Conservation (phyloP, 2,329 filamentous ascomycete genomes). For the Botryotinia calthae region DNA sequence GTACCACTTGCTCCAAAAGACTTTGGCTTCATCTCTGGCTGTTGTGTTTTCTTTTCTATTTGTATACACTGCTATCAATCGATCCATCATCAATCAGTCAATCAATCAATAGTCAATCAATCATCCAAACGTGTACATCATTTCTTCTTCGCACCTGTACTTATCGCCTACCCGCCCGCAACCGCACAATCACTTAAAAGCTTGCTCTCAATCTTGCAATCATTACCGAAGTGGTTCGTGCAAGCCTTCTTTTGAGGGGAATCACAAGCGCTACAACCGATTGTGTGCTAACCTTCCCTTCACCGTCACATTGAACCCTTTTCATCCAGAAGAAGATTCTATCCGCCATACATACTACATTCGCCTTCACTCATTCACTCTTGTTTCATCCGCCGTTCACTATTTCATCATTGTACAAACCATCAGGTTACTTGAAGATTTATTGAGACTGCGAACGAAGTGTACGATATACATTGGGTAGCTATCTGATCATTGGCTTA, state of each 20-base stretch:
- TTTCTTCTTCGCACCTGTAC: not conserved
- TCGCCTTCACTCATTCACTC: slow-evolving; percentile 33
- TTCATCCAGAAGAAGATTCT: slow-evolving; percentile 2
- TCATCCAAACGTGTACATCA: not conserved
- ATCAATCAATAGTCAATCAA: not conserved
- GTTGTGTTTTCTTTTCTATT: not conserved
- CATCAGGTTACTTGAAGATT: not conserved
- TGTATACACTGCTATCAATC: not conserved
- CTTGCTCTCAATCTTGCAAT: not conserved
- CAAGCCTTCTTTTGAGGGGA: slow-evolving; percentile 1
- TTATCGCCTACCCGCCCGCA: slow-evolving; percentile 8
- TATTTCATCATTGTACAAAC: slow-evolving; percentile 2
- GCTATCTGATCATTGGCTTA: slow-evolving; percentile 14
- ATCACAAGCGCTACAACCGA: slow-evolving; percentile 29
- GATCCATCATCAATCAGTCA: not conserved
- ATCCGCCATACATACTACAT: slow-evolving; percentile 21
- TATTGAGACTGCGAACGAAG: not conserved
- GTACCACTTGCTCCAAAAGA: not conserved
- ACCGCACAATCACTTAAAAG: not conserved
- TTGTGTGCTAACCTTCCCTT: slow-evolving; percentile 24
- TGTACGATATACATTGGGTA: not conserved
- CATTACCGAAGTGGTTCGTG: slow-evolving; percentile 12
- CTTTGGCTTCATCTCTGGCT: not conserved
- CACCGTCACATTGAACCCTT: slow-evolving; percentile 22
- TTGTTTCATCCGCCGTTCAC: not conserved